Evolutionary conservation across 208 protist genomes (phyloP).

Genomic region (Leishmania tropica): DNA sequence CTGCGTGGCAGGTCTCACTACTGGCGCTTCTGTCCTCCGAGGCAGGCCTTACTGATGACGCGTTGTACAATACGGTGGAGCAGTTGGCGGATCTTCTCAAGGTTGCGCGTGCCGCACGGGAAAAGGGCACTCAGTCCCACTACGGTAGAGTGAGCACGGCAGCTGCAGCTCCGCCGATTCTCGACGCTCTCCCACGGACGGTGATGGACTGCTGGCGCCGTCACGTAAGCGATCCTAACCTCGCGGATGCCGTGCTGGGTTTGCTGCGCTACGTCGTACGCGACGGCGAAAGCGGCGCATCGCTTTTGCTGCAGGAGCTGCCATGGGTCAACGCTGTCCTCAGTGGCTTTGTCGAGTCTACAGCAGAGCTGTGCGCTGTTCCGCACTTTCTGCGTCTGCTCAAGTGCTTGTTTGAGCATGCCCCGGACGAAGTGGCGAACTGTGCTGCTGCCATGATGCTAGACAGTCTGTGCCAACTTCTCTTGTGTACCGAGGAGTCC

Average conservation of each 20-base stretch:
- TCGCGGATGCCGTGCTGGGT: slow-evolving; percentile 49
- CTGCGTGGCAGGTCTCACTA: slow-evolving; percentile 13
- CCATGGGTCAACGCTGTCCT: slow-evolving; percentile 30
- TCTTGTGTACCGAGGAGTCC: slow-evolving; percentile 61
- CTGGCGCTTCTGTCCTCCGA: slow-evolving; percentile 24
- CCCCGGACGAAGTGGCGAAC: slow-evolving; percentile 26
- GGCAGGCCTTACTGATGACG: slow-evolving; percentile 20
- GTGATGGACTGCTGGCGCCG: slow-evolving; percentile 62
- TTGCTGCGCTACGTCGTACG: slow-evolving; percentile 39
- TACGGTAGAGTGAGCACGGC: not conserved
- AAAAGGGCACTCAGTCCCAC: not conserved
- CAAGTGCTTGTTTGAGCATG: slow-evolving; percentile 22
- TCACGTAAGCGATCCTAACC: slow-evolving; percentile 67
- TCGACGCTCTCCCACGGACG: slow-evolving; percentile 10
- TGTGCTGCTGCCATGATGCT: slow-evolving; percentile 32
- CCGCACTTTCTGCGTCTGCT: slow-evolving; percentile 31
- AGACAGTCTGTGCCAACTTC: slow-evolving; percentile 42
- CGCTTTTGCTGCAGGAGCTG: slow-evolving; percentile 30
- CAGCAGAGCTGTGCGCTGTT: slow-evolving; percentile 33
- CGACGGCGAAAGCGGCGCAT: slow-evolving; percentile 2
- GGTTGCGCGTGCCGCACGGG: not conserved
- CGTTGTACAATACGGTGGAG: slow-evolving; percentile 24
- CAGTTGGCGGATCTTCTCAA: slow-evolving; percentile 24
- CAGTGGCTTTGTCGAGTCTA: slow-evolving; percentile 28
- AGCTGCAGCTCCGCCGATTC: not conserved